These are phyloP conservation scores for Macrophomina phaseolina DNA, from an alignment of 2,329 filamentous ascomycete genomes.

Conservation along the genomic window DNA sequence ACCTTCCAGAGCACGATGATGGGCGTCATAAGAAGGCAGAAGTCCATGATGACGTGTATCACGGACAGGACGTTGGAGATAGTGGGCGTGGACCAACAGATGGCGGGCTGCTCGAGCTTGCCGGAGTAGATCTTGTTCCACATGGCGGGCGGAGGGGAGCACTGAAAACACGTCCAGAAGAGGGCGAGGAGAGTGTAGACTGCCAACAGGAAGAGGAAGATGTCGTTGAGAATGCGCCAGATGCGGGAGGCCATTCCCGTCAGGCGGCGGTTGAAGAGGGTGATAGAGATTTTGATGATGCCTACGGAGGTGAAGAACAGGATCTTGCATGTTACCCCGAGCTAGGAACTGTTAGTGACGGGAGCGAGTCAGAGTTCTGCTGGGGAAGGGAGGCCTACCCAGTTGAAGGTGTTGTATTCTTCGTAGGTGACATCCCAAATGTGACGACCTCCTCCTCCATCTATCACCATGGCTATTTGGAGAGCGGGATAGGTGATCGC, in stretches of 20 bases:
- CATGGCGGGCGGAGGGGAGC: slow-evolving; percentile 35
- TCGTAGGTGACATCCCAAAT: slow-evolving; percentile 43
- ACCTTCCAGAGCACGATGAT: slow-evolving; percentile 46
- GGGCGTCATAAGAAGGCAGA: slow-evolving; percentile 41
- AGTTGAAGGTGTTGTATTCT: slow-evolving; percentile 38
- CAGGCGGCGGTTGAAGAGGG: slow-evolving; percentile 45
- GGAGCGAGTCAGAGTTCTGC: no score
- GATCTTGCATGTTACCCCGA: slow-evolving; percentile 32
- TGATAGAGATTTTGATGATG: slow-evolving; percentile 47
- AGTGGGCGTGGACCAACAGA: slow-evolving; percentile 33
- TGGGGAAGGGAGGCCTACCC: neutral
- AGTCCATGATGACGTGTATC: slow-evolving; percentile 45
- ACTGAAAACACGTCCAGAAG: slow-evolving; percentile 41
- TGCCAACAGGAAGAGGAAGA: slow-evolving; percentile 39
- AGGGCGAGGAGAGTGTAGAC: slow-evolving; percentile 39
- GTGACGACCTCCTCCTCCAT: slow-evolving; percentile 38
- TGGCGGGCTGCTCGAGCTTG: slow-evolving; percentile 28
- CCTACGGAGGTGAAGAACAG: slow-evolving; percentile 41
- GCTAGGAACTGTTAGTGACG: slow-evolving; percentile 19
- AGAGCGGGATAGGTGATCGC: slow-evolving; percentile 37
- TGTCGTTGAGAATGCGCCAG: slow-evolving; percentile 41
- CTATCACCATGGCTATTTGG: slow-evolving; percentile 36
- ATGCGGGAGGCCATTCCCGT: slow-evolving; percentile 37
- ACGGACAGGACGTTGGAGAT: slow-evolving; percentile 36
- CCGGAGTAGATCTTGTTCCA: slow-evolving; percentile 38